Conservation (phyloP, 2,329 filamentous ascomycete genomes). For the Colletotrichum ledebouriae region DNA sequence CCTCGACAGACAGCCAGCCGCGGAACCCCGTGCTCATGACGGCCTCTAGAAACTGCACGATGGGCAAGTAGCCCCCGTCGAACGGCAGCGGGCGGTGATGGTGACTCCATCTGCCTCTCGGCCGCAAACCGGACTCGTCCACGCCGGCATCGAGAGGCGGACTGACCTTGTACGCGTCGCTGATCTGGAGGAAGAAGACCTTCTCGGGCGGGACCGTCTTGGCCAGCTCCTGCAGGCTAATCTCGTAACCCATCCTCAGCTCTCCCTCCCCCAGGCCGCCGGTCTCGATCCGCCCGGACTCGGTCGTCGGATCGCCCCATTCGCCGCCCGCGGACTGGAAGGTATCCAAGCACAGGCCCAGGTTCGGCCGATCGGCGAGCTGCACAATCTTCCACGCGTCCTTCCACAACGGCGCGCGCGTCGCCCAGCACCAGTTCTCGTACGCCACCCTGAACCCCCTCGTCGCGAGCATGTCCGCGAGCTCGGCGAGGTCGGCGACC, state of each 20-base stretch:
- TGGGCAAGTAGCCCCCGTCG: conserved; percentile 78
- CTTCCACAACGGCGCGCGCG: conserved; percentile 76
- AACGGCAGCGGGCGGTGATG: conserved; percentile 78
- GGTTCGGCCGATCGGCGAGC: conserved; percentile 72
- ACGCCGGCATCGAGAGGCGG: conserved; percentile 65
- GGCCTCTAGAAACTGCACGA: conserved; percentile 73
- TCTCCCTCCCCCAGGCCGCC: conserved; percentile 54
- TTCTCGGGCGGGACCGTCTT: conserved; percentile 73
- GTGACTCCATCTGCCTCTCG: conserved; percentile 78
- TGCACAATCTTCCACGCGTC: conserved; percentile 78
- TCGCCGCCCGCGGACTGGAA: conserved; percentile 82
- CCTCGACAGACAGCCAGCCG: conserved; percentile 77
- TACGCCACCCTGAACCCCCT: conserved; percentile 76
- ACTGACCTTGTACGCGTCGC: conserved; percentile 76
- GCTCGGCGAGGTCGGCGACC: conserved; percentile 71
- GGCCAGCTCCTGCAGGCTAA: conserved; percentile 69
- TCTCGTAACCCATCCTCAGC: conserved; percentile 63
- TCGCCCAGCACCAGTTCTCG: conserved; percentile 88
- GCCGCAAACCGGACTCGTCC: conserved; percentile 67
- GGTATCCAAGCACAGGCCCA: conserved; percentile 82
- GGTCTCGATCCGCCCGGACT: conserved; percentile 69
- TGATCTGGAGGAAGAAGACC: conserved; percentile 82
- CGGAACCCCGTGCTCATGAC: conserved; percentile 77
- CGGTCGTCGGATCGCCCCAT: conserved; percentile 78
- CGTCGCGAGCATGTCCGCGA: conserved; percentile 72